Evolutionary conservation across 139 green algal genomes (phyloP), one percentile per base, ranked within the genome.

Genomic region (Chlorella ohadii): DNA sequence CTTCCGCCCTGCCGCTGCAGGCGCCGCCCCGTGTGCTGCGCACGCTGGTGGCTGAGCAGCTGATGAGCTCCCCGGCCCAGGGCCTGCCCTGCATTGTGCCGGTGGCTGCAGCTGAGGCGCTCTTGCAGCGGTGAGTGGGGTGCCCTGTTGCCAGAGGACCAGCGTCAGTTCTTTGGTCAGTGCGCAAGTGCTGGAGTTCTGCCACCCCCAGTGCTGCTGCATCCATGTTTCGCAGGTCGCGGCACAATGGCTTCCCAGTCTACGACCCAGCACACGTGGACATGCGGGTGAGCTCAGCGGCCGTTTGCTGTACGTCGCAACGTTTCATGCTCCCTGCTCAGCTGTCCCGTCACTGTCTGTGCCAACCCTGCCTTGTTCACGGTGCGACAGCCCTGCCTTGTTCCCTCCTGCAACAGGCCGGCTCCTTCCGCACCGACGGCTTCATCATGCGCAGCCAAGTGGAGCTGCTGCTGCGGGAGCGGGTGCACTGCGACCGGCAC

Each of bases 361-460:
- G n/a, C n/a, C n/a, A n/a, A n/a, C n/a, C n/a, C n/a, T 59, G 3
- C 12, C 9, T 59, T 59, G 51, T 59, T 20, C 51, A 59, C 15
- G 12, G 11, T 59, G 11, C 51, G 51, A 9, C 51, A 59, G 16
- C 36, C 1, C 36, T 3, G 5, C 4, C 22, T 36, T 44, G 0
- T 17, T 20, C 20, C 4, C 63, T 23, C 13, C 13, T 38, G 12
- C 28, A 3, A 36, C 67, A 74, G 67, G 34, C 56, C 7, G 56
- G 74, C 33, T 33, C 33, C 9, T 70, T 55, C 22, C 31, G 74
- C 0, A 19, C 55, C 19, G 74, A 81, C 34, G 74, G 74, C 56
- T 70, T 81, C 74, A 81, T 81, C 55, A n/a, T 68, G 56, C 56
- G 56, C 55, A 70, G 51, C 33, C 74, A 81, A n/a, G 17, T 81